phyloP scores from a whole-genome alignment of 192 early-diverging fungal genomes.

The Spizellomyces sp. region DNA sequence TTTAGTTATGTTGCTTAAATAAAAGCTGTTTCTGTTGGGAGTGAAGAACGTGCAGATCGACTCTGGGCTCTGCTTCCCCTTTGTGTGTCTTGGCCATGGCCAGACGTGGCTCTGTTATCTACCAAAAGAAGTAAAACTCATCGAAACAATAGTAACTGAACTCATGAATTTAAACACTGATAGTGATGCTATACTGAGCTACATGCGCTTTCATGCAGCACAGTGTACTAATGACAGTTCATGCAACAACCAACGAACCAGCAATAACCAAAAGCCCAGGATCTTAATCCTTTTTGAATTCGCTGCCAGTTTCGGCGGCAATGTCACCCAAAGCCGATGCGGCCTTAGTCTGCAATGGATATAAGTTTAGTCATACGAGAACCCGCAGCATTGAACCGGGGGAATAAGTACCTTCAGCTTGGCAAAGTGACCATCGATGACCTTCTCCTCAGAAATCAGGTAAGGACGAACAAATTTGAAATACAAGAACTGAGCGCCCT shows the following conservation, averaged over 20 bases:
- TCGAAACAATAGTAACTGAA: no score
- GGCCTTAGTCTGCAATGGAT: constrained; percentile 4
- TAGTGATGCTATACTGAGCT: no score
- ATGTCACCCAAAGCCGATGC: neutral
- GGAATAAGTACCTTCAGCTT: constrained; percentile 39
- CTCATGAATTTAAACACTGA: no score
- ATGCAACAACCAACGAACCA: no score
- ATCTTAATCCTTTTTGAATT: constrained; percentile 22
- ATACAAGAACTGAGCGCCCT: constrained; percentile 86
- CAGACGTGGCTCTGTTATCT: no score
- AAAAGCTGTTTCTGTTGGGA: neutral
- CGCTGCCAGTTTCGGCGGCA: neutral
- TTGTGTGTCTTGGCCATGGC: no score
- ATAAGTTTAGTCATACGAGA: neutral
- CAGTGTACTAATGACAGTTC: no score
- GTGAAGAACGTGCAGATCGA: no score
- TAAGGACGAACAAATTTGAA: constrained; percentile 71
- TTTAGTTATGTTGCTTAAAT: constrained; percentile 41
- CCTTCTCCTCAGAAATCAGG: constrained; percentile 54
- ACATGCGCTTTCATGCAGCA: no score
- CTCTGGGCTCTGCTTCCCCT: no score
- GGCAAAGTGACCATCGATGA: constrained; percentile 46
- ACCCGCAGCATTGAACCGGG: neutral
- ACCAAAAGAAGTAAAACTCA: no score
- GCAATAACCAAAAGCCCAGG: no score